These are phyloP conservation scores for Adansonia rubrostipa DNA, from an alignment of 441 rosid genomes.

Conservation along the genomic window DNA sequence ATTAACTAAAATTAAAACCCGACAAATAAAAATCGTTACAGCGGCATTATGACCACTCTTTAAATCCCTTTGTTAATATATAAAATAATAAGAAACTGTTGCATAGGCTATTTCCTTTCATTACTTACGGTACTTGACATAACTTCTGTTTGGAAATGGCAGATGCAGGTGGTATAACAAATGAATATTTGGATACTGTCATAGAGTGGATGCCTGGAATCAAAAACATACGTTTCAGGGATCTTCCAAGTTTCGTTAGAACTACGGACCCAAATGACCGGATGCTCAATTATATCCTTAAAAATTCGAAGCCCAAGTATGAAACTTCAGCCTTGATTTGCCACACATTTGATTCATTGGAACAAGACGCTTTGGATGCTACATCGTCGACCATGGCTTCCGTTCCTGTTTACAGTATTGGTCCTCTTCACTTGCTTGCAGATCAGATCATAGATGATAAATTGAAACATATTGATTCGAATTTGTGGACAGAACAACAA, in stretches of 20 bases:
- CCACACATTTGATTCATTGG: constrained; percentile 38
- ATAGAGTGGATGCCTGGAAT: constrained; percentile 36
- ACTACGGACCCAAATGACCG: constrained; percentile 27
- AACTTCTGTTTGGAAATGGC: neutral
- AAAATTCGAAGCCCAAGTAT: neutral
- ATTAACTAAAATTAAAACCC: too few species aligned
- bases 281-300: constrained; percentile 18
- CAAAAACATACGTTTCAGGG: constrained; percentile 27
- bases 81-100: too few species aligned
- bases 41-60: too few species aligned
- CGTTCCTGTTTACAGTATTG: constrained; percentile 33
- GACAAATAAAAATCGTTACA: too few species aligned
- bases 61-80: too few species aligned
- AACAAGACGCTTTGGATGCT: constrained; percentile 33
- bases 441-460: neutral
- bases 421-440: constrained; percentile 38
- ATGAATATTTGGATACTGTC: constrained; percentile 31
- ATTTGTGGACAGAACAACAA: constrained; percentile 44
- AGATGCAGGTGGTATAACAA: constrained; percentile 30
- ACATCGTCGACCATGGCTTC: constrained; percentile 12
- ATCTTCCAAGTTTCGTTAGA: constrained; percentile 33
- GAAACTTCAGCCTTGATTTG: constrained; percentile 30
- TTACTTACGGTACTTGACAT: neutral
- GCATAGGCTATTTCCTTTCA: too few species aligned
- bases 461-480: constrained; percentile 18